phyloP scores from a whole-genome alignment of 345 rosid genomes.

The Limnanthes douglasii region DNA sequence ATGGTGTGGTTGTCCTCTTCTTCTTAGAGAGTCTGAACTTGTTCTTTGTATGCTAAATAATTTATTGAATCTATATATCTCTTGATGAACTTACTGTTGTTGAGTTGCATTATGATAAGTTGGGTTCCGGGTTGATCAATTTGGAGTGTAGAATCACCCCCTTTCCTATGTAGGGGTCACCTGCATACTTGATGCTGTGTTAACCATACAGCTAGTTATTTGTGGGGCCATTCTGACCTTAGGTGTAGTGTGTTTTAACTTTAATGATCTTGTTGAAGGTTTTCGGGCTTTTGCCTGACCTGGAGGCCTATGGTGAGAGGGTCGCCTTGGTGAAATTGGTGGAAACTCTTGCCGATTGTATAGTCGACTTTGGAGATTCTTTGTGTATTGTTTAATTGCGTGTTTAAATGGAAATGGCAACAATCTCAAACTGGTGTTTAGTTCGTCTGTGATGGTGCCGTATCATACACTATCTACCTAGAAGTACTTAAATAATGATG shows the following conservation, averaged over 20 bases:
- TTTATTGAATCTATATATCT: not conserved
- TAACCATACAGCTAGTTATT: not conserved
- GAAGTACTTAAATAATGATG: slow-evolving; percentile 85
- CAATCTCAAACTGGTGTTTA: slow-evolving; percentile 82
- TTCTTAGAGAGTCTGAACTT: slow-evolving; percentile 1
- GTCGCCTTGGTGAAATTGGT: slow-evolving; percentile 76
- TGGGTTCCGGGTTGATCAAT: not conserved
- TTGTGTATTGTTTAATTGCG: slow-evolving; percentile 39
- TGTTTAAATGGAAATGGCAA: slow-evolving; percentile 66
- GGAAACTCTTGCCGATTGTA: slow-evolving; percentile 17
- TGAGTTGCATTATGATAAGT: not conserved
- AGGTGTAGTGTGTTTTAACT: slow-evolving; percentile 44
- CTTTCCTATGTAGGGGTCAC: no score
- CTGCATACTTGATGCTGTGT: not conserved
- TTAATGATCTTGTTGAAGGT: slow-evolving; percentile 98
- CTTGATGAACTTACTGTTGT: slow-evolving; percentile 1
- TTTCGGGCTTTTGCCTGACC: slow-evolving; percentile 77
- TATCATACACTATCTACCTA: slow-evolving; percentile 46
- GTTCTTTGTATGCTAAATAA: no score
- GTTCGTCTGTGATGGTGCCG: slow-evolving; percentile 74
- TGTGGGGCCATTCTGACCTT: slow-evolving; percentile 10
- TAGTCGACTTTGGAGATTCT: slow-evolving; percentile 18
- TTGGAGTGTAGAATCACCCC: no score
- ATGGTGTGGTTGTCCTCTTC: not conserved
- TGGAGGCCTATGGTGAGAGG: slow-evolving; percentile 92